Evolutionary conservation across 1,139 yeast genomes (phyloP), one percentile per base, ranked within the genome.

Genomic region (Hansenula lynferdii): DNA sequence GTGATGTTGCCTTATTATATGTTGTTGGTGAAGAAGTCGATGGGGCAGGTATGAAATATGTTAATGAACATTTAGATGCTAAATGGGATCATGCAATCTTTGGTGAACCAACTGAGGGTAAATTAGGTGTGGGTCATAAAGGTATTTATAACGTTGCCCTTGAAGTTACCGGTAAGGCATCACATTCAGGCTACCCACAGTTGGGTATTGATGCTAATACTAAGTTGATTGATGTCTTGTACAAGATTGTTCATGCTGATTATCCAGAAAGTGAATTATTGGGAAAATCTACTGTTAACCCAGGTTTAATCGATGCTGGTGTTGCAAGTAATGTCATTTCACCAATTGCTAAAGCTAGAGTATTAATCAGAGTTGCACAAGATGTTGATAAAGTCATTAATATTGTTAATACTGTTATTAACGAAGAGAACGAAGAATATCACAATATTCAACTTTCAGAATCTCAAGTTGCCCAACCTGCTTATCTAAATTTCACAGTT

Each of bases 21-120:
- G 87, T 80, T 8, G 82, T 79, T 5, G 85, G 80, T 6, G 89
- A 81, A 55, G 89, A 81, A 50, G 64, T 67, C 19, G 70, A 68
- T 24, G 87, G 86, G 12, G 58, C 57, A 21, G 87, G 87, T 11
- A 79, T 80, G 80, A 49, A 42, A 23, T 48, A 57, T 21, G 80
- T 72, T 6, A 49, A 57, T 19, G 53, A 54, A 4, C 33, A 55
- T 7, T 52, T 74, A 34, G 68, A 68, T 20, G 68, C 69, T n/a
- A 56, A 59, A 3, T 80, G 85, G 84, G 73, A 74, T 7, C 47
- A 70, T 1, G 85, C 75, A 15, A 73, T 81, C 34, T 79, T 80
- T 54, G 87, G 87, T 6, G 89, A 81, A 50, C 86, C 89, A 7
- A 80, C 87, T 1, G 86, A 79, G 47, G 64, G 69, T 52, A 78